Evolutionary conservation across 306 rosid genomes (phyloP).

Genomic region (Styphnolobium japonicum): DNA sequence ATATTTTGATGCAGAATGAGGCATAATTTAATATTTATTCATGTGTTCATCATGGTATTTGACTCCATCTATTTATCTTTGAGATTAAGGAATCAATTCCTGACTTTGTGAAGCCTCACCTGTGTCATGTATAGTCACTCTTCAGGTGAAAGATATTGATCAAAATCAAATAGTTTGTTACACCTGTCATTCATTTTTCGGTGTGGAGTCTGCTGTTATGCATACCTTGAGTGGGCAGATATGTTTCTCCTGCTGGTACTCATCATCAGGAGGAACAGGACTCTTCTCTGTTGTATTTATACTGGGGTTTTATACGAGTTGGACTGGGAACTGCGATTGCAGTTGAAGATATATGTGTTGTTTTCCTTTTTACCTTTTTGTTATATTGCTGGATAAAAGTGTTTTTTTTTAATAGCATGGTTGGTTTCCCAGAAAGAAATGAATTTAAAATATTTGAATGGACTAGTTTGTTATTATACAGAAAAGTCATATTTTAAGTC

Average conservation of each 20-base stretch:
- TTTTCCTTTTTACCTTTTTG: constrained; percentile 6
- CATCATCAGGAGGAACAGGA: background rate
- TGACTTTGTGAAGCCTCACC: background rate
- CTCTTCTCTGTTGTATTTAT: background rate
- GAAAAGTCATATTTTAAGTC: background rate
- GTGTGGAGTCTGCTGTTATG: background rate
- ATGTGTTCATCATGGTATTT: constrained; percentile 7
- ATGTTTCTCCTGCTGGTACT: constrained; percentile 22
- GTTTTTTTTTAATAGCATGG: background rate
- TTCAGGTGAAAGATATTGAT: background rate
- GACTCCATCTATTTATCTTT: constrained; percentile 3
- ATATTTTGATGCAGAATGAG: background rate
- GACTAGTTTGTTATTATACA: too few relatives aligned
- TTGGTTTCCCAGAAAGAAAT: background rate
- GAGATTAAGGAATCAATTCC: background rate
- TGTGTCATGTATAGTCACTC: background rate
- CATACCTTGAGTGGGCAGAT: background rate
- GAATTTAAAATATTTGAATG: too few relatives aligned
- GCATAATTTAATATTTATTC: background rate
- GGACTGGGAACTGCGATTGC: background rate
- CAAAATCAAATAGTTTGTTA: constrained; percentile 1
- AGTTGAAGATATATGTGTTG: background rate
- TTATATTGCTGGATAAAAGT: background rate
- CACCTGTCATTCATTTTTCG: background rate
- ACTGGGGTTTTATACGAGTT: constrained; percentile 3